Percentiles rank a stretch among this genome's conserved stretches.
These are phyloP conservation scores for Knoxia roxburghii DNA, from an alignment of 257 asterid species.

Conservation along the genomic window DNA sequence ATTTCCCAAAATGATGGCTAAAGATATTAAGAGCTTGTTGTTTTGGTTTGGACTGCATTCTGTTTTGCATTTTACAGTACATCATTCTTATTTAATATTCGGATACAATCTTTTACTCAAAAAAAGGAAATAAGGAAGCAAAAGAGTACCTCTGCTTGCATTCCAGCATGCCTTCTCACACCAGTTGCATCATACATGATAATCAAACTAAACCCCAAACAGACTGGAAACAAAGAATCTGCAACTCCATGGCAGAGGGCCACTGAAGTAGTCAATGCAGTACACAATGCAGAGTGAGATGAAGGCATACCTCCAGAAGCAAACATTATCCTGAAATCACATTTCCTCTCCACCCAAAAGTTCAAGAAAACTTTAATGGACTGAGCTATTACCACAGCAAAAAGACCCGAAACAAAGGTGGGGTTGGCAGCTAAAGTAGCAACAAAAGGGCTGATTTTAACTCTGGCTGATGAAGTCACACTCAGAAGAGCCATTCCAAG, in stretches of 20 bases:
- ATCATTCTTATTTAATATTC: too few relatives aligned
- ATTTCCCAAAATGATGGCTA: too few relatives aligned
- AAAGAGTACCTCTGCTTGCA: slow-evolving; percentile 88
- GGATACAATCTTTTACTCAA: too few relatives aligned
- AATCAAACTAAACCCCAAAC: slow-evolving; percentile 79
- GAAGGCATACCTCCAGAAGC: slow-evolving; percentile 94
- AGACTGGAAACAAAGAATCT: slow-evolving; percentile 81
- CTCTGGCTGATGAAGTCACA: slow-evolving; percentile 72
- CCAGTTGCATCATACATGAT: slow-evolving; percentile 96
- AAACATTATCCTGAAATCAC: slow-evolving; percentile 72
- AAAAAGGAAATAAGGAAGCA: background rate
- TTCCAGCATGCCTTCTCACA: slow-evolving; percentile 84
- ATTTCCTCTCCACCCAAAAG: slow-evolving; percentile 70
- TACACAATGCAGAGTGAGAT: slow-evolving; percentile 86
- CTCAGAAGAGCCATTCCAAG: slow-evolving; percentile 68
- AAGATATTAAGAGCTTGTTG: too few relatives aligned
- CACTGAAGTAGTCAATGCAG: slow-evolving; percentile 82
- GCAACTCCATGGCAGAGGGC: slow-evolving; percentile 87
- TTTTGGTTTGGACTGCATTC: too few relatives aligned
- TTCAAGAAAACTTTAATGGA: slow-evolving; percentile 71
- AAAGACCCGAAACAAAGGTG: slow-evolving; percentile 66
- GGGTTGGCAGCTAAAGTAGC: slow-evolving; percentile 76
- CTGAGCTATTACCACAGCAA: slow-evolving; percentile 70
- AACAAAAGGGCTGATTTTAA: slow-evolving; percentile 73
- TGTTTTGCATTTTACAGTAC: too few relatives aligned